phyloP scores from a whole-genome alignment of 768 basidiomycete species.

The Mycena galopus region DNA sequence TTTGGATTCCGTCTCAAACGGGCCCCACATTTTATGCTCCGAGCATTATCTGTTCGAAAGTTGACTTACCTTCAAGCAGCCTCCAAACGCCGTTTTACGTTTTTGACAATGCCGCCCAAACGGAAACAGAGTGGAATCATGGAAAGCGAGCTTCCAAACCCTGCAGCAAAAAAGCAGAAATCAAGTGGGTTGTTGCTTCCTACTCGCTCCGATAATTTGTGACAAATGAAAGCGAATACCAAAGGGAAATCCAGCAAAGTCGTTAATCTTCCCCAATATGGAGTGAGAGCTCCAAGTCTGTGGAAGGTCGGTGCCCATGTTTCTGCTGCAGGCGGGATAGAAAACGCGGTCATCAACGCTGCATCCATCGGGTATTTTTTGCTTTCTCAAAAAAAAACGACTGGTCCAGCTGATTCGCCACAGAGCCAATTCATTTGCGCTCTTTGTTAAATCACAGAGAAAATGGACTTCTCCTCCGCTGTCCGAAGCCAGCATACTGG shows the following conservation, averaged over 20 bases:
- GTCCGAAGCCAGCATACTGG: slow-evolving; percentile 60
- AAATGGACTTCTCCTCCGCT: slow-evolving; percentile 82
- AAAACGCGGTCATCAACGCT: slow-evolving; percentile 79
- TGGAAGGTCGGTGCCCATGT: slow-evolving; percentile 91
- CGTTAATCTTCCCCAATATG: slow-evolving; percentile 3
- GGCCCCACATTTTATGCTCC: slow-evolving; percentile 6
- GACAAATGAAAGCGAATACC: neutral
- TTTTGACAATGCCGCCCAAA: slow-evolving; percentile 25
- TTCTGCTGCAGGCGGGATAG: slow-evolving; percentile 84
- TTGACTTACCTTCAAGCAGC: neutral
- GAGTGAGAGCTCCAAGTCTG: slow-evolving; percentile 46
- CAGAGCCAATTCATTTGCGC: slow-evolving; percentile 86
- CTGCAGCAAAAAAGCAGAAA: slow-evolving; percentile 19
- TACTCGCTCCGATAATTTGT: too few species aligned
- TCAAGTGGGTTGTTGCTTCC: slow-evolving; percentile 2
- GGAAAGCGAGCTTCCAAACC: slow-evolving; percentile 18
- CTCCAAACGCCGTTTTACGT: neutral
- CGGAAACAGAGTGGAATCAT: slow-evolving; percentile 14
- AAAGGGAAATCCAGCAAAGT: slow-evolving; percentile 22
- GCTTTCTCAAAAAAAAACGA: neutral
- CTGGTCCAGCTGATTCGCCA: neutral
- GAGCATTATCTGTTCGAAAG: neutral
- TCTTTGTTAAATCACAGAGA: slow-evolving; percentile 88
- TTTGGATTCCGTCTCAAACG: too few species aligned
- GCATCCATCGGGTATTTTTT: slow-evolving; percentile 71